phyloP scores from a whole-genome alignment of 2,329 filamentous ascomycete species.

The Hymenoscyphus occultus region DNA sequence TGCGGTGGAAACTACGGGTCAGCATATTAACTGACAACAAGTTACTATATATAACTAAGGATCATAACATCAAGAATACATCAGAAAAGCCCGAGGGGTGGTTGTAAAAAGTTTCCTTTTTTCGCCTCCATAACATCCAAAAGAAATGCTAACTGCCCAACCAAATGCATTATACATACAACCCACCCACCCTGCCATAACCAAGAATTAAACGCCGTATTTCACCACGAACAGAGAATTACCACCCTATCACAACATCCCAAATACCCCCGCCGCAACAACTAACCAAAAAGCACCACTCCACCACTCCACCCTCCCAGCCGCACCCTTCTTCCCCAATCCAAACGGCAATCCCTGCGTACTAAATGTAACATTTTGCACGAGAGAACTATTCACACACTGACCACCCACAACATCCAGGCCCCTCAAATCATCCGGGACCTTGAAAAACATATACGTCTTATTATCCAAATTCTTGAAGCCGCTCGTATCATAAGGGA shows the following conservation, averaged over 20 bases:
- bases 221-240: too few relatives aligned
- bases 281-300: not conserved
- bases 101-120: too few relatives aligned
- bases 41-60: too few relatives aligned
- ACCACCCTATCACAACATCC: not conserved
- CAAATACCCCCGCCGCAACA: not conserved
- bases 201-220: too few relatives aligned
- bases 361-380: conserved; percentile 70
- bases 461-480: conserved; percentile 65
- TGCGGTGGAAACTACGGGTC: too few relatives aligned
- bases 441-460: conserved; percentile 76
- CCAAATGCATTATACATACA: too few relatives aligned
- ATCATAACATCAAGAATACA: too few relatives aligned
- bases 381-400: conserved; percentile 62
- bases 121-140: too few relatives aligned
- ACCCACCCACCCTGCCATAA: too few relatives aligned
- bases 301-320: conserved; percentile 14
- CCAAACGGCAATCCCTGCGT: conserved; percentile 56
- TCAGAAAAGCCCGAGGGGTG: too few relatives aligned
- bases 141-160: too few relatives aligned
- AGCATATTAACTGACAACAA: too few relatives aligned
- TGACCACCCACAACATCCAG: conserved; percentile 66
- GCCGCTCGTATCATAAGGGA: conserved; percentile 72
- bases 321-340: conserved; percentile 31
- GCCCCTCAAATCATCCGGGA: conserved; percentile 64